Evolutionary conservation across 805 yeast species (phyloP).

Genomic region (Hermanozyma aechmeae): DNA sequence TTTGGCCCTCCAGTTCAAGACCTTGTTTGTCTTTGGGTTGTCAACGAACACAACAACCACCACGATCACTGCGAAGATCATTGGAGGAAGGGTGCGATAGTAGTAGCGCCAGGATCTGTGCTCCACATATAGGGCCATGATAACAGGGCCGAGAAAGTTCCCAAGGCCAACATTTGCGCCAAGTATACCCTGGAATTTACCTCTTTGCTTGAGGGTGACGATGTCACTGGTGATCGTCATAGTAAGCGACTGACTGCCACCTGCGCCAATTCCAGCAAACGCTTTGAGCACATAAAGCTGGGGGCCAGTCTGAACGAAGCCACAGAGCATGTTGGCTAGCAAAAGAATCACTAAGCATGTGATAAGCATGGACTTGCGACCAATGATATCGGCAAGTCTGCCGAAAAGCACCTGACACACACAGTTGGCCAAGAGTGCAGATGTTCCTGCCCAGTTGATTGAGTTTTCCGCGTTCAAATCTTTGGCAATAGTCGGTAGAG

Average conservation of each 20-base stretch:
- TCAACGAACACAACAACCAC: constrained; percentile 28
- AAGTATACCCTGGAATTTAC: constrained; percentile 44
- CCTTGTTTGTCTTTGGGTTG: constrained; percentile 10
- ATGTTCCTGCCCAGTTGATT: constrained; percentile 66
- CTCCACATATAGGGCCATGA: constrained; percentile 42
- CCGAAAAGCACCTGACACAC: constrained; percentile 74
- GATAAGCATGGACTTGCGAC: constrained; percentile 38
- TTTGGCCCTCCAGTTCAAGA: not conserved
- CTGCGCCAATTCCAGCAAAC: constrained; percentile 50
- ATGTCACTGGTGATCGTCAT: constrained; percentile 48
- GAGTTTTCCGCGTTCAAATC: constrained; percentile 38
- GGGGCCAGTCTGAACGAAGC: constrained; percentile 30
- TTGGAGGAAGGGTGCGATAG: constrained; percentile 40
- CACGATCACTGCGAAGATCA: constrained; percentile 21
- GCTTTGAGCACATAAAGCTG: constrained; percentile 43
- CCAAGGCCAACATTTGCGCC: constrained; percentile 45
- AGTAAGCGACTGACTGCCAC: constrained; percentile 43
- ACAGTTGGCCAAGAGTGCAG: constrained; percentile 58
- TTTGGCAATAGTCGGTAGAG: constrained; percentile 38
- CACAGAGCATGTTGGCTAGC: constrained; percentile 36
- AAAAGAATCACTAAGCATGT: constrained; percentile 36
- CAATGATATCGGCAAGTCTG: constrained; percentile 56
- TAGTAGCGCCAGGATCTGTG: constrained; percentile 44
- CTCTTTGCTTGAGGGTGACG: constrained; percentile 44
- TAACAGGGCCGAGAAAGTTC: constrained; percentile 46